Percentiles rank a stretch among this genome's conserved stretches.
Evolutionary conservation across 495 filamentous ascomycete genomes (phyloP).

Genomic region (Elasticomyces elasticus): DNA sequence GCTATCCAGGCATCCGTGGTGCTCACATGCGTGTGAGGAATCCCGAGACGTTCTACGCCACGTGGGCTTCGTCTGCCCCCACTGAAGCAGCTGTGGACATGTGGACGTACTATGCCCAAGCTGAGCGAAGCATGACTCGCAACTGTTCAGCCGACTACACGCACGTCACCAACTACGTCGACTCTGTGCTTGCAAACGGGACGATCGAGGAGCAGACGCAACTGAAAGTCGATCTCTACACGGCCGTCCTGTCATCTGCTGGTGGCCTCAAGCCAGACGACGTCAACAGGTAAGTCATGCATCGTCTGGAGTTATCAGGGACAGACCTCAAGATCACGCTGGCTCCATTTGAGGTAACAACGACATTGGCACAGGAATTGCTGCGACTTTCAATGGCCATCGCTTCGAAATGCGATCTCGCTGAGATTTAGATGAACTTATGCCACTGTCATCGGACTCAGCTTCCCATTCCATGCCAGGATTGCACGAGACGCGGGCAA

Average conservation of each 20-base stretch:
- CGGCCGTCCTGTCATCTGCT: slow-evolving; percentile 4
- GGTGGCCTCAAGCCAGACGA: background rate
- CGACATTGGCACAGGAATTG: too few relatives aligned
- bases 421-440: too few relatives aligned
- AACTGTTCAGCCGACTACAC: slow-evolving; percentile 47
- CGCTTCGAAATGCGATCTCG: too few relatives aligned
- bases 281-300: background rate
- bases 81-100: slow-evolving; percentile 47
- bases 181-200: slow-evolving; percentile 9
- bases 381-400: too few relatives aligned
- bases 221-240: slow-evolving; percentile 11
- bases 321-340: too few relatives aligned
- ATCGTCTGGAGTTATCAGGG: background rate
- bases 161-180: slow-evolving; percentile 22
- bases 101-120: slow-evolving; percentile 47
- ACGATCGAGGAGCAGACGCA: slow-evolving; percentile 4
- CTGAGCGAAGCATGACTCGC: slow-evolving; percentile 20
- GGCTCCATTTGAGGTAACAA: too few relatives aligned
- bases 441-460: too few relatives aligned
- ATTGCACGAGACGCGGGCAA: too few relatives aligned
- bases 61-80: slow-evolving; percentile 48
- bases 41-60: slow-evolving; percentile 47
- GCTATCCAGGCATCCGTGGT: slow-evolving; percentile 47
- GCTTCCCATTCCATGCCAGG: too few relatives aligned
- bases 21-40: slow-evolving; percentile 47